Evolutionary conservation across 495 filamentous ascomycete genomes (phyloP), one percentile per base, ranked within the genome.

Genomic region (Xylaria curta): DNA sequence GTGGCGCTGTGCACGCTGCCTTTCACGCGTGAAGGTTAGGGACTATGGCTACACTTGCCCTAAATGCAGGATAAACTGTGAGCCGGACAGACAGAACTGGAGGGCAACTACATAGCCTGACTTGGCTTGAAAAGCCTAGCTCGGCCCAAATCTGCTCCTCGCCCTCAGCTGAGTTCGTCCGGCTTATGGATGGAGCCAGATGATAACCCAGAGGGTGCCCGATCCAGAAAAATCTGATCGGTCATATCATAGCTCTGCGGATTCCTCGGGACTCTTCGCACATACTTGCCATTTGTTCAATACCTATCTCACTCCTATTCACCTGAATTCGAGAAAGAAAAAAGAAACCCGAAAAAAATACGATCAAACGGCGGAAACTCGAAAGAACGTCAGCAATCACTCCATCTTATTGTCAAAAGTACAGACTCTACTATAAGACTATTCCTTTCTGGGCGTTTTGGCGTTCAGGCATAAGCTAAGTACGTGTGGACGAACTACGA

Each of bases 1-100:
- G 82, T 88, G 84, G 84, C 78, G 86, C 9, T 88, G 86, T 69
- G 75, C 78, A 24, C 78, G 76, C 26, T 87, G 85, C 73, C 75
- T 88, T 26, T 47, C 49, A 31, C 80, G 81, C 26, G 81, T 86
- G 21, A 24, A 69, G 17, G 73, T 81, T 51, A 74, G 66, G 10
- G 71, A 60, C 54, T 44, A 80, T 21, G 82, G 81, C 12, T 88
- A 77, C 72, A 69, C 76, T 3, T 87, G 86, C 71, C 58, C 75
- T 8, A 67, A 69, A 7, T 88, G 86, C 75, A 82, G 79, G 19
- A 77, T 51, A 13, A 53, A 66, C 26, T 87, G 85, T 73, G 82
- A 84, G 70, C 31, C 53, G 2, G 82, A 82, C 33, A 59, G 69
- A 36, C 58, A 40, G n/a, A 21, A 31, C 19, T 42, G 38, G 40